These are phyloP conservation scores for Candida sp. DNA, from an alignment of 1,139 yeast genomes.

Conservation along the genomic window DNA sequence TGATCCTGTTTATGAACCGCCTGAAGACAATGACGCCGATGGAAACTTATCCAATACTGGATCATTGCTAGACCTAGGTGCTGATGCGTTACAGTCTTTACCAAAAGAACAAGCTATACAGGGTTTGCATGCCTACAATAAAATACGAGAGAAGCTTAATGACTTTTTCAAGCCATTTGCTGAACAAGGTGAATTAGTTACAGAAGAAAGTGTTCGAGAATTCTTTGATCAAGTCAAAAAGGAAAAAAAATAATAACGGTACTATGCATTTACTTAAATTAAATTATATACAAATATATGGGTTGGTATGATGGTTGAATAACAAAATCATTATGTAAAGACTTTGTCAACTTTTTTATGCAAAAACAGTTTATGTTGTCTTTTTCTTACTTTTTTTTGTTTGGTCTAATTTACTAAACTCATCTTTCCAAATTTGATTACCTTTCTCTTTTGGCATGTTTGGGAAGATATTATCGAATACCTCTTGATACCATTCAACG, in stretches of 20 bases:
- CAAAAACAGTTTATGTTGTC: conserved; percentile 2
- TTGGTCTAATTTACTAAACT: conserved; percentile 39
- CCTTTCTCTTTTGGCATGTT: conserved; percentile 53
- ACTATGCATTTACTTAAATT: conserved; percentile 1
- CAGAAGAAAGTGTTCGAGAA: conserved; percentile 68
- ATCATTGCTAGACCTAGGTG: conserved; percentile 56
- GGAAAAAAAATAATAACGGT: conserved; percentile 12
- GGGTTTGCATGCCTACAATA: conserved; percentile 76
- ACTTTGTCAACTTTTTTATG: not conserved
- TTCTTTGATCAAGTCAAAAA: conserved; percentile 57
- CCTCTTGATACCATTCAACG: conserved; percentile 91
- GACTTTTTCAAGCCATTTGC: conserved; percentile 84
- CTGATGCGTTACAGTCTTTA: conserved; percentile 58
- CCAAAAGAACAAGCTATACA: conserved; percentile 79
- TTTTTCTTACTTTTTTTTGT: conserved; percentile 26
- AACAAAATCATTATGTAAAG: conserved; percentile 3
- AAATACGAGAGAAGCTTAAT: conserved; percentile 60
- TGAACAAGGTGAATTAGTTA: conserved; percentile 74
- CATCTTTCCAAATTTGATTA: conserved; percentile 59
- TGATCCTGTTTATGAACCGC: conserved; percentile 80
- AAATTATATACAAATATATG: conserved; percentile 8
- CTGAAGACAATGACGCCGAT: conserved; percentile 50
- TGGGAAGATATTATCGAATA: conserved; percentile 70
- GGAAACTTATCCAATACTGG: conserved; percentile 34
- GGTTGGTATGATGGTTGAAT: conserved; percentile 2